Evolutionary conservation across 2,329 filamentous ascomycete genomes (phyloP), one percentile per base, ranked within the genome.

Genomic region (Fonsecaea pugnacius): DNA sequence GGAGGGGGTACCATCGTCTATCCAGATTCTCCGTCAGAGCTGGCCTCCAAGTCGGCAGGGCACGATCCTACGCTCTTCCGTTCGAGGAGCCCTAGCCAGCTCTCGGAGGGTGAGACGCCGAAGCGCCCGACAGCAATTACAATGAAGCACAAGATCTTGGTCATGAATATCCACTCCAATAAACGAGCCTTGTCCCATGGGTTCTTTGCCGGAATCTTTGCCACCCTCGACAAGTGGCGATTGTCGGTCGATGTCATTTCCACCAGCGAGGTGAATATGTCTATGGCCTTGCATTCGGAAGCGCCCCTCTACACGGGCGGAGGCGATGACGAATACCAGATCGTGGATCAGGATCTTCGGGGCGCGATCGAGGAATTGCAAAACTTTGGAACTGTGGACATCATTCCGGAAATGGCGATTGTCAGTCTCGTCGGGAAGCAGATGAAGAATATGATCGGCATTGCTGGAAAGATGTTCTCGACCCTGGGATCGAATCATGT

Each of bases 81-180:
- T 16, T 79, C 78, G 21, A 75, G 81, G 65, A 81, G 78, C 65
- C 74, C 77, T 8, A 80, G 82, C 68, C 72, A 83, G 7, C 72
- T 85, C 65, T 67, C 73, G 5, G 78, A 82, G 10, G 84, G 83
- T 70, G 77, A 75, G 72, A 86, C 85, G 62, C 89, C 89, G 14
- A 92, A 90, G 78, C 83, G 90, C 46, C 91, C 91, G 27, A 95
- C 91, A 1, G 91, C 95, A 6, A 94, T 99, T 18, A 99, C 95
- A 12, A 96, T 97, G 81, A 99, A 99, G 82, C 91, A 95, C 78
- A 90, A 92, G 75, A 98, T 99, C 75, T 89, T 94, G 53, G 92
- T 99, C 70, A 91, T 99, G 73, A 99, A 99, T 78, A 92, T 99
- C 52, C 94, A 98, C 83, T 96, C 91, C 60, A 98, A 99, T 82